phyloP scores from a whole-genome alignment of 208 protist species.

The Acanthamoeba sp. region DNA sequence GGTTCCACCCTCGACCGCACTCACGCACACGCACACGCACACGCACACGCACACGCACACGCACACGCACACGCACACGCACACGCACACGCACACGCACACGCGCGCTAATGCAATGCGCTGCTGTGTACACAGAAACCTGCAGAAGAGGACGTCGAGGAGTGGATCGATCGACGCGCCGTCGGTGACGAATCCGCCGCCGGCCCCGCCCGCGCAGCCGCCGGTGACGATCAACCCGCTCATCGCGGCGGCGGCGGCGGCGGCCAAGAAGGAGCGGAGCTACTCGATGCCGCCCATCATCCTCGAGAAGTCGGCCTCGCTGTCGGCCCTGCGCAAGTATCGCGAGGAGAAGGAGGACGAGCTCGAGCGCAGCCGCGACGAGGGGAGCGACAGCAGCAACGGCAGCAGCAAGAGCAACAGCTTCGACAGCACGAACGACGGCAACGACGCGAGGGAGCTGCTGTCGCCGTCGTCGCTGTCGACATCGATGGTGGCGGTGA shows the following conservation, averaged over 20 bases:
- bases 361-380: background rate
- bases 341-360: constrained; percentile 12
- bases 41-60: background rate
- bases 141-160: background rate
- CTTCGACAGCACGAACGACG: background rate
- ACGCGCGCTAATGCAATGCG: background rate
- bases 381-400: background rate
- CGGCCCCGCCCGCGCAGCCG: background rate
- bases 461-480: background rate
- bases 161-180: constrained; percentile 25
- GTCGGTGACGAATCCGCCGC: background rate
- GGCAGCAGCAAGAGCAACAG: background rate
- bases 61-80: background rate
- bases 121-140: background rate
- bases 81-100: background rate
- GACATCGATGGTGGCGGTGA: constrained; percentile 1
- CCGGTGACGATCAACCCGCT: constrained; percentile 1
- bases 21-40: background rate
- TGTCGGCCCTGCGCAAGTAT: constrained; percentile 37
- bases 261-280: constrained; percentile 42
- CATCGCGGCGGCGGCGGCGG: background rate
- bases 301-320: constrained; percentile 51
- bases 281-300: constrained; percentile 59
- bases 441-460: background rate
- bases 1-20: too few species aligned